phyloP scores from a whole-genome alignment of 306 rosid genomes.

The Fragaria ananassa region DNA sequence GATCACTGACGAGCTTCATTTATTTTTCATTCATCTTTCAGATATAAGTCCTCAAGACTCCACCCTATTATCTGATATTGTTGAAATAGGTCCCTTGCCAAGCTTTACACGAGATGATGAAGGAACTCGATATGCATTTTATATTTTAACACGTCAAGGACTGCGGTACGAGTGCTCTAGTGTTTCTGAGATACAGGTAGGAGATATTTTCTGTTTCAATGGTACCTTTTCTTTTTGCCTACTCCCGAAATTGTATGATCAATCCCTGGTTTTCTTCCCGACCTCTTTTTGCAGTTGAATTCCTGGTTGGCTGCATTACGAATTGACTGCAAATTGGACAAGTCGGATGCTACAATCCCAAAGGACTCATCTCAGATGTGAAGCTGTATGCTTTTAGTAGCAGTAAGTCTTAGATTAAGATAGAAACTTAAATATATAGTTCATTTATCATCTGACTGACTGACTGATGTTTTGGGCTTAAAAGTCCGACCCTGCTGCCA shows the following conservation, averaged over 20 bases:
- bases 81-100: slow-evolving; percentile 62
- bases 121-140: slow-evolving; percentile 58
- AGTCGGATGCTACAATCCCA: slow-evolving; percentile 27
- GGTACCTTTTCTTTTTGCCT: neutral
- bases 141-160: slow-evolving; percentile 68
- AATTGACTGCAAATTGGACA: slow-evolving; percentile 51
- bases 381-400: slow-evolving; percentile 16
- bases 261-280: neutral
- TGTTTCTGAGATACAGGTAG: slow-evolving; percentile 71
- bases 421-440: slow-evolving; percentile 22
- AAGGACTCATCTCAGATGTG: slow-evolving; percentile 25
- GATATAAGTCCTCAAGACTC: slow-evolving; percentile 67
- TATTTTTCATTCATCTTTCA: slow-evolving; percentile 17
- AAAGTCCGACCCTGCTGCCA: neutral
- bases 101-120: slow-evolving; percentile 60
- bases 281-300: slow-evolving; percentile 47
- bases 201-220: neutral
- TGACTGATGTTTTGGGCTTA: neutral
- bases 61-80: slow-evolving; percentile 60
- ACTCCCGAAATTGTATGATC: neutral
- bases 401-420: slow-evolving; percentile 24
- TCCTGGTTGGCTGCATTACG: slow-evolving; percentile 68
- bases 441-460: slow-evolving; percentile 14
- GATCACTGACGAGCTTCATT: slow-evolving; percentile 7
- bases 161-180: slow-evolving; percentile 80